phyloP scores from a whole-genome alignment of 75 land plant species.

The Gnetum montanum region DNA sequence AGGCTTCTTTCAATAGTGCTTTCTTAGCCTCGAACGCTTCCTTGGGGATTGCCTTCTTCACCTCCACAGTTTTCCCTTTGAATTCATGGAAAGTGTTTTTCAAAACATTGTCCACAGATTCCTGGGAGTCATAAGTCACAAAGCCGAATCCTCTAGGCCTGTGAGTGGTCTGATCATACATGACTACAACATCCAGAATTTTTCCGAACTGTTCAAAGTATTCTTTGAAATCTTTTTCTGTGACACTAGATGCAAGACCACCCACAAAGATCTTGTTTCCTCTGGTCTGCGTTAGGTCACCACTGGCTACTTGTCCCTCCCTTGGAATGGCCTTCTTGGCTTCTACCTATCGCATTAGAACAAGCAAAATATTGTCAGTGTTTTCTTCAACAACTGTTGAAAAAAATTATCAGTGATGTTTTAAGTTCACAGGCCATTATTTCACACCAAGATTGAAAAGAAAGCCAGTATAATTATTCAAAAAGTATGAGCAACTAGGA shows the following conservation, averaged over 20 bases:
- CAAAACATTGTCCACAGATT: constrained; percentile 82
- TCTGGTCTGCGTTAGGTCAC: constrained; percentile 19
- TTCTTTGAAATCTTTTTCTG: constrained; percentile 44
- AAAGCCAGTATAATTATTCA: no score
- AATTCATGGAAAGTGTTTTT: constrained; percentile 87
- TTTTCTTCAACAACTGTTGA: no score
- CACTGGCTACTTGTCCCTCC: constrained; percentile 40
- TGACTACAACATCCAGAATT: constrained; percentile 48
- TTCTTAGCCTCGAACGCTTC: constrained; percentile 96
- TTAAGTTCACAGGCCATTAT: no score
- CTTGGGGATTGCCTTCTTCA: constrained; percentile 92
- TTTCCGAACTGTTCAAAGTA: constrained; percentile 55
- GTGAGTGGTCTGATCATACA: constrained; percentile 55
- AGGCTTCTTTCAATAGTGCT: constrained; percentile 84
- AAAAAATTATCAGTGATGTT: no score
- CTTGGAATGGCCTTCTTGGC: constrained; percentile 50
- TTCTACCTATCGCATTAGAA: constrained; percentile 55
- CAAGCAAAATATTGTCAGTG: no score
- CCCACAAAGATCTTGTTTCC: constrained; percentile 41
- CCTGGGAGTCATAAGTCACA: constrained; percentile 91
- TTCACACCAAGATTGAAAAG: no score
- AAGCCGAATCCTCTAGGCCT: constrained; percentile 55
- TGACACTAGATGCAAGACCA: constrained; percentile 42
- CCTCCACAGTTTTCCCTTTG: constrained; percentile 96
- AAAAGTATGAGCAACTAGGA: no score